Evolutionary conservation across 1,284 basidiomycete genomes (phyloP), one percentile per base, ranked within the genome.

Genomic region (Pisolithus thermaeus): DNA sequence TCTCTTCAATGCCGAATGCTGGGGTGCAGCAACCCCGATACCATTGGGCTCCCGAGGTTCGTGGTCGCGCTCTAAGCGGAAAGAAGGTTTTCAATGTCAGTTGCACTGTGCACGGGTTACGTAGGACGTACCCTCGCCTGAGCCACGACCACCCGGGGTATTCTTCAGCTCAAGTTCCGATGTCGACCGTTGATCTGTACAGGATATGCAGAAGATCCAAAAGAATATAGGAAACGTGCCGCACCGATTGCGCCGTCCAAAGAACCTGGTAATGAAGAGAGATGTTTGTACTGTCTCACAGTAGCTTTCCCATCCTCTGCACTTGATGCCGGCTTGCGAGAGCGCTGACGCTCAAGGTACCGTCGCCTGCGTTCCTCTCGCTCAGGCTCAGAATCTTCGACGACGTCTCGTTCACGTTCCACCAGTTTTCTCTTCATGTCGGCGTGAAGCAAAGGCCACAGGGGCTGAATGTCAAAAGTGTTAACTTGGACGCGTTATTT

Each of bases 361-460:
- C 52, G 56, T 48, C 60, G 63, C 42, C 77, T 71, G n/a, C 67
- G 58, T 47, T 73, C 67, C 55, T 79, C 76, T 52, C 83, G 71
- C 62, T 87, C 84, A 22, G 83, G 83, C 63, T 86, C 84, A 0
- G 84, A 86, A 66, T 87, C 84, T 35, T 80, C 79, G 2, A 85
- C 73, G 30, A 79, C 56, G 49, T 80, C 79, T 18, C 61, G 35
- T 20, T 54, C 47, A n/a, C 38, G 28, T 12, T 23, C 42, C n/a
- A 12, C 35, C 25, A 36, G 35, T n/a, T 28, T 36, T 28, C 25
- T 50, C 23, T 23, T 41, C 46, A 48, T 48, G 32, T 4, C 25
- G 23, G 14, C 2, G 18, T n/a, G 38, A 25, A 18, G 38, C 12
- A 32, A 39, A 12, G 0, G 14, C 41, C 35, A 43, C 18, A 44